Evolutionary conservation across 208 protist species (phyloP), one percentile per base, ranked within the genome.

Genomic region (Trypanosoma scelopori): DNA sequence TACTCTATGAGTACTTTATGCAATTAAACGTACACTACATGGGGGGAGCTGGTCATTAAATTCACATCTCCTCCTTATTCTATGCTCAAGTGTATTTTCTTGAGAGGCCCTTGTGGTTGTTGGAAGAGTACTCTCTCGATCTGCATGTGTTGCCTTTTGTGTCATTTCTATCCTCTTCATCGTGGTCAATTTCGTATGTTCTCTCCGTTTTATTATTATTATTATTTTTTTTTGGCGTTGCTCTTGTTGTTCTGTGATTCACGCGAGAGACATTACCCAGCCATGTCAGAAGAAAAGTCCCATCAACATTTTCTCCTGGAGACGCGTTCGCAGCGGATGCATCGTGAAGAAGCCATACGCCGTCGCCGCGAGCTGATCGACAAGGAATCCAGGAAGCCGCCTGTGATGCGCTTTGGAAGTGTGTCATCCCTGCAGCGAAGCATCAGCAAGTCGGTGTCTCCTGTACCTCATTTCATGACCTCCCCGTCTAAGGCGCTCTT

Each of bases 1-100:
- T 92, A 22, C 76, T 92, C 3, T 96, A 94, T 59, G 91, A 96
- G 65, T 64, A 90, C 52, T 90, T 90, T 56, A 56, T 94, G 18
- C 39, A 59, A 7, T 22, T 55, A 5, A 39, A 0, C 35, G 37
- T 7, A 18, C 48, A 39, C 15, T 4, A 7, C 12, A 13, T 22
- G 16, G 4, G 12, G 16, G 43, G 4, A 47, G 12, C 12, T 16
- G 16, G 3, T 16, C 18, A 4, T 16, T 47, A 16, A 47, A 13
- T n/a, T n/a, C 37, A 35, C 13, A 16, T 30, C 30, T 48, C 23
- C 2, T 61, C 1, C 22, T 12, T 48, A 48, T 48, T 20, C 1
- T 64, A 5, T 53, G 28, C 39, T 37, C 15, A 42, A 43, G 25
- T 28, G 4, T n/a, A 47, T 47, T 47, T 3, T 13, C 12, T 16